These are phyloP conservation scores for Metarhizium anisopliae DNA, from an alignment of 2,329 filamentous ascomycete species.

Conservation along the genomic window DNA sequence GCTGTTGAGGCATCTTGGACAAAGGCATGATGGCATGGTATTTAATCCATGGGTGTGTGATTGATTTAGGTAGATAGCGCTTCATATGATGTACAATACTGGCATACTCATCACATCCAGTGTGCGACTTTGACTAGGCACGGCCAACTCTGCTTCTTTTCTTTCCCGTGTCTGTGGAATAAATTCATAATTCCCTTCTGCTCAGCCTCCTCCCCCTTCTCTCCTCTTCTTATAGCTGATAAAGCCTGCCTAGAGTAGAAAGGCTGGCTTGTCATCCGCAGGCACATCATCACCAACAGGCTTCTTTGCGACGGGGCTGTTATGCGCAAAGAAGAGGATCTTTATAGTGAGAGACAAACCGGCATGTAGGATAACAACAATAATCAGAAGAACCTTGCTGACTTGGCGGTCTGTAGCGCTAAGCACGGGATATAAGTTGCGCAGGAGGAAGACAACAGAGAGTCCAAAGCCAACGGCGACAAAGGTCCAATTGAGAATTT, in stretches of 20 bases:
- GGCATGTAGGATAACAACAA: slow-evolving; percentile 78
- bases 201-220: no score
- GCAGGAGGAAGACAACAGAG: slow-evolving; percentile 73
- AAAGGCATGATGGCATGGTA: not conserved
- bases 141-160: not conserved
- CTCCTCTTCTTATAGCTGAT: not conserved
- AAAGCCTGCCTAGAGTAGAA: slow-evolving; percentile 9
- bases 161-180: not conserved
- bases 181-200: not conserved
- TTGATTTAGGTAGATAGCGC: not conserved
- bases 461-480: slow-evolving; percentile 78
- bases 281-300: slow-evolving; percentile 18
- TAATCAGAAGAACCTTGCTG: slow-evolving; percentile 75
- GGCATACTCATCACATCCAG: not conserved
- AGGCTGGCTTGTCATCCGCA: slow-evolving; percentile 13
- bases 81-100: not conserved
- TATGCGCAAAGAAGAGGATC: slow-evolving; percentile 87
- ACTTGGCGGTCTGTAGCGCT: slow-evolving; percentile 88
- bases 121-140: not conserved
- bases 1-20: not conserved
- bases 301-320: slow-evolving; percentile 42
- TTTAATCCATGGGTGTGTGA: not conserved
- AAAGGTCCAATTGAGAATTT: slow-evolving; percentile 86
- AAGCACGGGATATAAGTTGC: slow-evolving; percentile 85
- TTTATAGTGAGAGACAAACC: slow-evolving; percentile 93